Conservation (phyloP, 2,329 filamentous ascomycete species). For the Calonectria pauciramosa region DNA sequence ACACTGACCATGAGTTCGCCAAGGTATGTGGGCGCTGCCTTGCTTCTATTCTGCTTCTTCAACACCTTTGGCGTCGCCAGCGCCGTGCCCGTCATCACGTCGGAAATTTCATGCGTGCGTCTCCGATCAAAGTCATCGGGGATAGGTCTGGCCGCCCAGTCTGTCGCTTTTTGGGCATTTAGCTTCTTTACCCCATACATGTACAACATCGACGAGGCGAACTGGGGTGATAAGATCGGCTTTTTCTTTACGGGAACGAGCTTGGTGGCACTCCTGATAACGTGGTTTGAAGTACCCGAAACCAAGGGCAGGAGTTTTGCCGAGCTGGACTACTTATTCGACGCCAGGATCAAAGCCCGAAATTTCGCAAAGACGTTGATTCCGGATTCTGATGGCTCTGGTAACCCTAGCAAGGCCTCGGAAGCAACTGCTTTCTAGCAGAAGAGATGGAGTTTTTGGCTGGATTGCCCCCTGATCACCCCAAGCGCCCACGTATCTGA, state of each 20-base stretch:
- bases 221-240: conserved; percentile 20
- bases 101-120: conserved; percentile 16
- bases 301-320: conserved; percentile 14
- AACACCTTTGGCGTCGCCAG: neutral
- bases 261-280: neutral
- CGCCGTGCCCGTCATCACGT: neutral
- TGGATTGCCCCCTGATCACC: neutral
- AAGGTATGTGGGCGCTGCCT: neutral
- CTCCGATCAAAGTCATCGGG: conserved; percentile 14
- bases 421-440: neutral
- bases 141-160: conserved; percentile 4
- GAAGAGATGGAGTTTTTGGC: neutral
- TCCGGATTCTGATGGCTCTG: neutral
- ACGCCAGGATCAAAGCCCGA: neutral
- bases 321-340: conserved; percentile 10
- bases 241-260: conserved; percentile 21
- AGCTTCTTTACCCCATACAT: conserved; percentile 25
- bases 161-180: neutral
- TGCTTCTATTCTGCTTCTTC: conserved; percentile 1
- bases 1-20: neutral
- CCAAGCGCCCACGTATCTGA: too few relatives aligned
- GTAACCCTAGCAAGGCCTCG: neutral
- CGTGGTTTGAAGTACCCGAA: conserved; percentile 12
- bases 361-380: neutral
- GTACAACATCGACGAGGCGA: conserved; percentile 26